Evolutionary conservation across 2,329 filamentous ascomycete species (phyloP).

Genomic region (Lecanosticta acicola): DNA sequence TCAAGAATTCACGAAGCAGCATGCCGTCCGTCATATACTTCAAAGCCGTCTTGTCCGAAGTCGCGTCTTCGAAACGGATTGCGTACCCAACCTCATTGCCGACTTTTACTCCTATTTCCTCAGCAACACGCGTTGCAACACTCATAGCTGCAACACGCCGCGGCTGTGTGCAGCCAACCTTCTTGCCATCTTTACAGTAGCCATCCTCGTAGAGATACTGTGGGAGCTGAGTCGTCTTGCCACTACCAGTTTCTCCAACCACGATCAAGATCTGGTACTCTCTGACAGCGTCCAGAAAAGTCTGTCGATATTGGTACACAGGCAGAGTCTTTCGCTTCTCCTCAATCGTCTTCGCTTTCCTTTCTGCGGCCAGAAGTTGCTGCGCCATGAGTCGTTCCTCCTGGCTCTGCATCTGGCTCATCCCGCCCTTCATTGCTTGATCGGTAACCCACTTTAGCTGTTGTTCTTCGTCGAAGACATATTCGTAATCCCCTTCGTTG

Average conservation of each 20-base stretch:
- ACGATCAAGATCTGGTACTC: constrained; percentile 85
- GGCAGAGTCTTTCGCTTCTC: constrained; percentile 86
- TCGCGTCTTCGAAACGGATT: constrained; percentile 91
- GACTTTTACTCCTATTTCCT: constrained; percentile 85
- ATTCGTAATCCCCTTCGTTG: constrained; percentile 81
- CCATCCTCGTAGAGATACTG: constrained; percentile 92
- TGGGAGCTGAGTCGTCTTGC: constrained; percentile 91
- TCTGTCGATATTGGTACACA: constrained; percentile 79
- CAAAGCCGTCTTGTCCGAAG: constrained; percentile 81
- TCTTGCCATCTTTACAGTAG: constrained; percentile 75
- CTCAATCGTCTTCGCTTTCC: constrained; percentile 80
- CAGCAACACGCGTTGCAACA: constrained; percentile 89
- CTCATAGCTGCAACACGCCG: constrained; percentile 95
- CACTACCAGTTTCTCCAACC: constrained; percentile 88
- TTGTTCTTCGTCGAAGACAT: constrained; percentile 84
- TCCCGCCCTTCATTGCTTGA: constrained; percentile 64
- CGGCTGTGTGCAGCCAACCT: constrained; percentile 89
- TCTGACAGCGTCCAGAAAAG: constrained; percentile 79
- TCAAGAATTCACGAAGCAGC: constrained; percentile 82
- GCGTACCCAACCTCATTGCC: constrained; percentile 91
- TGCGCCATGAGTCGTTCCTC: constrained; percentile 75
- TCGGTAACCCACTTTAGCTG: constrained; percentile 81
- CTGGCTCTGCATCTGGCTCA: constrained; percentile 60
- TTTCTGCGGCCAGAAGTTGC: constrained; percentile 81
- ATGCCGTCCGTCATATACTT: constrained; percentile 99